Conservation (phyloP, 106 monocot genomes). For the Acanthochlamys bracteata region DNA sequence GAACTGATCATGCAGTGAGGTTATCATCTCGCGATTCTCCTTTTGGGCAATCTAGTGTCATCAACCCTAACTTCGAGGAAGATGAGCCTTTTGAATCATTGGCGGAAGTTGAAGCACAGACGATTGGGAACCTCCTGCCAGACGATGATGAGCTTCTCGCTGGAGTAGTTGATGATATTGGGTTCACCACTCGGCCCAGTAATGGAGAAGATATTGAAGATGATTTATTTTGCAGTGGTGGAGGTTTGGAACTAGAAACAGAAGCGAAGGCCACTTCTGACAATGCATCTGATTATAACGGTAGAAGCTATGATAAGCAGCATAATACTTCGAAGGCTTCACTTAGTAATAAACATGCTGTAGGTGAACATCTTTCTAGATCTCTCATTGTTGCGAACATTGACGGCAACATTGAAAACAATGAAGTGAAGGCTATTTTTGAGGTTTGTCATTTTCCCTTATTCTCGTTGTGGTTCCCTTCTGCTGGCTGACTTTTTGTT, state of each 20-base stretch:
- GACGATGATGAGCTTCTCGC: constrained; percentile 20
- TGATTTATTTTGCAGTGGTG: constrained; percentile 24
- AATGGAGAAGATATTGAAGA: constrained; percentile 12
- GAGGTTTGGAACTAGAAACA: constrained; percentile 29
- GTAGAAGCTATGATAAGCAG: not conserved
- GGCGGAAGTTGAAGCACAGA: constrained; percentile 60
- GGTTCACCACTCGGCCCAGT: constrained; percentile 7
- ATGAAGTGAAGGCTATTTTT: constrained; percentile 22
- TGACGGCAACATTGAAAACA: constrained; percentile 13
- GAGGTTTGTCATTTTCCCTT: constrained; percentile 9
- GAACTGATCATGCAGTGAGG: constrained; percentile 31
- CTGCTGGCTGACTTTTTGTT: not conserved
- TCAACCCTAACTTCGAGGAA: constrained; percentile 27
- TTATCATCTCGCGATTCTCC: constrained; percentile 25
- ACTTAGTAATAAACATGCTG: constrained; percentile 8
- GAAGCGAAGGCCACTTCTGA: not conserved
- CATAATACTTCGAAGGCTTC: not conserved
- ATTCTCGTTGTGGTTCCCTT: not conserved
- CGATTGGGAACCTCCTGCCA: constrained; percentile 78
- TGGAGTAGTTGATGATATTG: constrained; percentile 20
- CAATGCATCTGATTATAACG: constrained; percentile 5
- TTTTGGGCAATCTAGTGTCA: constrained; percentile 22
- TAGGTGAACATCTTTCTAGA: constrained; percentile 22
- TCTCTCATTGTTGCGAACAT: constrained; percentile 24
- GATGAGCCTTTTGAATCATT: constrained; percentile 30